Evolutionary conservation across 2,329 filamentous ascomycete genomes (phyloP).

Genomic region (Claviceps humidiphila): DNA sequence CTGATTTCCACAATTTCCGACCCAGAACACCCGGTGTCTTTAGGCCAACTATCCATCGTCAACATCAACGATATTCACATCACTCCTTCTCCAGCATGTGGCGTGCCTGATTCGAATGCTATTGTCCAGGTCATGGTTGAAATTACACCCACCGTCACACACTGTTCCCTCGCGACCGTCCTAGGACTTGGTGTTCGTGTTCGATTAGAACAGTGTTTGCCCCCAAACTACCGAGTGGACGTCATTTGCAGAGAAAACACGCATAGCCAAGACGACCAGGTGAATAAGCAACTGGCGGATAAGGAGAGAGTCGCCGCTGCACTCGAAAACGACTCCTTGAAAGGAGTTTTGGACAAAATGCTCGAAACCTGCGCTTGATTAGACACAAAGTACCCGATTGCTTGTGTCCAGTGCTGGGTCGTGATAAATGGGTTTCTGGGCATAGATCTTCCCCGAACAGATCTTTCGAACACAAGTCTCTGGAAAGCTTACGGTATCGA

Average conservation of each 20-base stretch:
- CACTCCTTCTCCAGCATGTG: constrained; percentile 25
- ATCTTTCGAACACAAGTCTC: background rate
- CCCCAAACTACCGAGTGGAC: constrained; percentile 82
- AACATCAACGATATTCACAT: constrained; percentile 91
- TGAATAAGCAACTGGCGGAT: constrained; percentile 92
- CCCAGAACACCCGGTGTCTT: constrained; percentile 87
- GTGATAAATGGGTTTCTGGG: background rate
- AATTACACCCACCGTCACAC: constrained; percentile 91
- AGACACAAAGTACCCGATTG: background rate
- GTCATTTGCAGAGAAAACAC: constrained; percentile 91
- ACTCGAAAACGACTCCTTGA: constrained; percentile 82
- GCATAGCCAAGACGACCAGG: constrained; percentile 88
- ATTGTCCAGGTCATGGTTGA: constrained; percentile 69
- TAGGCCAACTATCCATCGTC: constrained; percentile 87
- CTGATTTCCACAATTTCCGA: constrained; percentile 90
- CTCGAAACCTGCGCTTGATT: constrained; percentile 62
- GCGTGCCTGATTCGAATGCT: constrained; percentile 33
- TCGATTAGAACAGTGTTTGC: constrained; percentile 77
- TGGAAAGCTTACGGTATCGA: constrained; percentile 1
- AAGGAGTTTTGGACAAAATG: constrained; percentile 86
- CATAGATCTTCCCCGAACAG: no score
- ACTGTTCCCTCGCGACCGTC: constrained; percentile 91
- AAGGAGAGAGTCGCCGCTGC: constrained; percentile 95
- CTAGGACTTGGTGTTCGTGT: constrained; percentile 90
- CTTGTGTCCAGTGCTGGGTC: background rate